Base-by-base conservation (phyloP, 2,329 filamentous ascomycete genomes). In the Metarhizium guizhouense region DNA sequence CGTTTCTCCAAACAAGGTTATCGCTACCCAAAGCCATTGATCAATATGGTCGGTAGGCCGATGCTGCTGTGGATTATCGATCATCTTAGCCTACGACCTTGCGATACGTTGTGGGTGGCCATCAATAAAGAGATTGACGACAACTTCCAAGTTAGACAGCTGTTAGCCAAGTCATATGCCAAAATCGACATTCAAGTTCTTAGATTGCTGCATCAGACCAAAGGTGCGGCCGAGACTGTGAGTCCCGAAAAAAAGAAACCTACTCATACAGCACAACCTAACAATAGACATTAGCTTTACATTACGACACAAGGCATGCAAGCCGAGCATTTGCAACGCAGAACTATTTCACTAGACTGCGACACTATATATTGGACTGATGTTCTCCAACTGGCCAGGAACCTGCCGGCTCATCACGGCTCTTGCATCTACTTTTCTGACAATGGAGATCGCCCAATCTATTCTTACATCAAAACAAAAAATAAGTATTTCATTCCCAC, bases 311-410 rank as follows among this genome's bases (percentile, higher is more conserved):
- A 32, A 8, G 30, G 30, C 30, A 32, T 32, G 30, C 30, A 32
- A 59, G 51, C 5, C 48, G 59, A 65, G 51, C 59, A 67, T 47
- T 61, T 68, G 50, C 52, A 57, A 32, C 59, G 64, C 50, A 61
- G 59, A 55, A 67, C 64, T 4, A 61, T 68, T 18, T 67, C 65
- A 10, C 63, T 68, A 47, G 66, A 68, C 56, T 68, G 66, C 58
- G 66, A 68, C 20, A 68, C 65, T 38, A 66, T 68, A 54, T 67
- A 67, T 60, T 68, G 64, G 66, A 62, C 60, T 47, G 65, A 68
- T 42, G 59, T 68, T 34, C 63, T 68, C 3, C 56, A 61, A 43
- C 53, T 63, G 13, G 60, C 64, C 34, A 62, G 66, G 30, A 56
- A 61, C 52, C 63, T 67, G 62, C 63, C 64, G 14, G 29, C 57